Evolutionary conservation across 2,329 filamentous ascomycete genomes (phyloP).

Genomic region (Ophiostoma quercus): DNA sequence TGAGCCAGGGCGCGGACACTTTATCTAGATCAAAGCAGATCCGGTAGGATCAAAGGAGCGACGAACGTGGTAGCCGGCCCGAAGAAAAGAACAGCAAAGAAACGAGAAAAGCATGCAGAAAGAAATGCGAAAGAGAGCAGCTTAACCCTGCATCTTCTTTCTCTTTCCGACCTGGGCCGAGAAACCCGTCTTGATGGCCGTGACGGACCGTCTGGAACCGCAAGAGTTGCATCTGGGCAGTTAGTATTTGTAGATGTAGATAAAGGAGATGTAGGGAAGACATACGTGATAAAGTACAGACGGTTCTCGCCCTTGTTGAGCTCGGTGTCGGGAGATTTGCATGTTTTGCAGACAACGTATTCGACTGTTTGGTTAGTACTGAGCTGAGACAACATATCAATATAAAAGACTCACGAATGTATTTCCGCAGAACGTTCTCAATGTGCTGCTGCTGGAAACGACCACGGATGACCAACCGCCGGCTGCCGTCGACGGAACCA

Average conservation of each 20-base stretch:
- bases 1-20: background rate
- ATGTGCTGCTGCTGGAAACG: conserved; percentile 99
- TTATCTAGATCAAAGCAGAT: background rate
- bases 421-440: conserved; percentile 92
- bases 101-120: conserved; percentile 16
- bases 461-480: conserved; percentile 87
- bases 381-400: background rate
- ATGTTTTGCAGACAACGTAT: conserved; percentile 99
- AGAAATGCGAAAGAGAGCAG: conserved; percentile 5
- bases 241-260: background rate
- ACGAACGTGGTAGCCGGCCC: background rate
- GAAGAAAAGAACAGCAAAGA: background rate
- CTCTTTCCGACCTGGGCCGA: conserved; percentile 98
- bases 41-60: background rate
- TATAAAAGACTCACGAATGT: conserved; percentile 57
- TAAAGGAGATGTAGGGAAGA: conserved; percentile 20
- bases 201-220: conserved; percentile 78
- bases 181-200: conserved; percentile 99
- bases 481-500: conserved; percentile 87
- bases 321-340: conserved; percentile 88
- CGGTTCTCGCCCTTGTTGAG: conserved; percentile 99
- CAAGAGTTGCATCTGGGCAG: conserved; percentile 39
- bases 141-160: conserved; percentile 84
- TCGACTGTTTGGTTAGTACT: conserved; percentile 55
- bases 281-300: conserved; percentile 84